A percentile compares a stretch with the other conserved stretches of the same genome.
phyloP scores from a whole-genome alignment of 1,284 basidiomycete genomes.

The Rhizoctonia solani region DNA sequence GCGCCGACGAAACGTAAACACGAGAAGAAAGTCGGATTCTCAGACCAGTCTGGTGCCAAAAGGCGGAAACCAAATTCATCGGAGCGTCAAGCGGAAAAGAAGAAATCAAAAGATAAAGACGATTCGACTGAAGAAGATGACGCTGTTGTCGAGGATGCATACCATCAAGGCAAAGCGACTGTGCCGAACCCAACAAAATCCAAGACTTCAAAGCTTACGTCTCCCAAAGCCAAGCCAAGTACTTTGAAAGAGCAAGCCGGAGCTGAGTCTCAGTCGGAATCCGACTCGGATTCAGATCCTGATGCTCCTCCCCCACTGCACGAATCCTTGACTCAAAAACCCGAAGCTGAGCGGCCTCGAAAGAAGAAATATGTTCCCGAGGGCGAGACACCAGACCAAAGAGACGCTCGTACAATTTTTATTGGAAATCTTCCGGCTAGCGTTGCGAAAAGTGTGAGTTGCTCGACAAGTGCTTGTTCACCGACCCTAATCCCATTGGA shows the following conservation, averaged over 20 bases:
- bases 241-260: slow-evolving; percentile 18
- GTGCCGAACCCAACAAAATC: slow-evolving; percentile 23
- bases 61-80: slow-evolving; percentile 2
- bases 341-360: slow-evolving; percentile 39
- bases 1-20: slow-evolving; percentile 30
- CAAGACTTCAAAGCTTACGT: not conserved
- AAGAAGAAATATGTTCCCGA: slow-evolving; percentile 54
- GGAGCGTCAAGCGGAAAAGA: slow-evolving; percentile 25
- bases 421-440: slow-evolving; percentile 88
- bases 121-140: not conserved
- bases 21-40: slow-evolving; percentile 16
- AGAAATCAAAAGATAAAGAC: slow-evolving; percentile 5
- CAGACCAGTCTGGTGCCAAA: slow-evolving; percentile 3
- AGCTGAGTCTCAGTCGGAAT: slow-evolving; percentile 35
- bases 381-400: slow-evolving; percentile 69
- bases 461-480: slow-evolving; percentile 13
- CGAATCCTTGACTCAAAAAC: slow-evolving; percentile 45
- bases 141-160: slow-evolving; percentile 25
- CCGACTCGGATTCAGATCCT: slow-evolving; percentile 39
- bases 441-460: slow-evolving; percentile 70
- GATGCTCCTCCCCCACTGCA: slow-evolving; percentile 46
- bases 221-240: not conserved
- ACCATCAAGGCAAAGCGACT: slow-evolving; percentile 38
- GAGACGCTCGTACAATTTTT: slow-evolving; percentile 86
- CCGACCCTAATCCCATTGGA: slow-evolving; percentile 53